A percentile compares a stretch with the other conserved stretches of the same genome.
Evolutionary conservation across 2,329 filamentous ascomycete genomes (phyloP).

Genomic region (Aaosphaeria pasadenensis): DNA sequence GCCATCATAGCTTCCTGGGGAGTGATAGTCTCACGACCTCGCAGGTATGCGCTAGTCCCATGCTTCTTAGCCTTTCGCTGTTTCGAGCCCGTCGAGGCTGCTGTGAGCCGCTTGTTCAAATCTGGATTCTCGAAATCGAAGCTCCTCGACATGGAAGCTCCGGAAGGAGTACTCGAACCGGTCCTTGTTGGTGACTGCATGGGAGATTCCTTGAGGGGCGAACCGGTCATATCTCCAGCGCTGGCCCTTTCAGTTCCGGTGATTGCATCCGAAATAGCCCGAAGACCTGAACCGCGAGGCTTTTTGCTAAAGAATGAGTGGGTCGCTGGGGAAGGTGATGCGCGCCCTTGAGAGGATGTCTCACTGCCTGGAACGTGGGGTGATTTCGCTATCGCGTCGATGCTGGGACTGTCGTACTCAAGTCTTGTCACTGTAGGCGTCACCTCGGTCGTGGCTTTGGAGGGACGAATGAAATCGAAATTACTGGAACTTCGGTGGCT

Average conservation of each 20-base stretch:
- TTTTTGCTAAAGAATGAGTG: slow-evolving; percentile 38
- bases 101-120: slow-evolving; percentile 29
- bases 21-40: slow-evolving; percentile 75
- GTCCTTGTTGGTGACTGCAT: slow-evolving; percentile 68
- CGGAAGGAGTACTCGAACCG: slow-evolving; percentile 67
- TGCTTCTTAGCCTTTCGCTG: slow-evolving; percentile 72
- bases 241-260: slow-evolving; percentile 53
- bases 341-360: slow-evolving; percentile 46
- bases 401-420: slow-evolving; percentile 50
- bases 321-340: slow-evolving; percentile 42
- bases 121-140: slow-evolving; percentile 75
- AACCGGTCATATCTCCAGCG: slow-evolving; percentile 38
- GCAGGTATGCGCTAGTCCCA: slow-evolving; percentile 88
- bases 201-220: slow-evolving; percentile 51
- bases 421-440: slow-evolving; percentile 58
- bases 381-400: slow-evolving; percentile 42
- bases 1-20: slow-evolving; percentile 80
- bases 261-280: slow-evolving; percentile 77
- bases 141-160: slow-evolving; percentile 59
- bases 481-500: slow-evolving; percentile 49
- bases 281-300: slow-evolving; percentile 63
- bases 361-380: slow-evolving; percentile 44
- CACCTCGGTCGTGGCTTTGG: slow-evolving; percentile 39
- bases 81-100: slow-evolving; percentile 44
- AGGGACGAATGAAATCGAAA: slow-evolving; percentile 37